Base-by-base conservation (phyloP, 805 yeast genomes). In the Zygoascus bituminiphila region DNA sequence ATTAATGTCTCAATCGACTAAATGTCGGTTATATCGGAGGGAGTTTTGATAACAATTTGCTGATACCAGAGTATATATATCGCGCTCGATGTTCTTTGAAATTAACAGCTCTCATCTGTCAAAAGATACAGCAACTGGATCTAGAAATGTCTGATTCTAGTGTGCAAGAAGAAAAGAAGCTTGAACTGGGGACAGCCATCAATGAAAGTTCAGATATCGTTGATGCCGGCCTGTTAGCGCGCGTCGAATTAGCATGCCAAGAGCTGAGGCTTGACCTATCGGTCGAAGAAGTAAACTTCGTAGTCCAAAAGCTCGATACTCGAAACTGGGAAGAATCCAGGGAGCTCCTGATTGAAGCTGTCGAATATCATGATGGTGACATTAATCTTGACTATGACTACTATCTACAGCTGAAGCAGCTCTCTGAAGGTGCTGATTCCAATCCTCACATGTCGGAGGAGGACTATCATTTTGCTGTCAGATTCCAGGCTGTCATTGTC, bases 211-310 rank as follows among this genome's bases (percentile, higher is more conserved):
- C 39, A 22, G 44, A 41, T 12, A 25, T 15, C 15, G 17, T 12
- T 25, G 44, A 41, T 17, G 33, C 25, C 19, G 44, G 25, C 14
- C n/a, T 25, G 10, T 25, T 24, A 4, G 20, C 44, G 4, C 57
- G 45, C 69, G 75, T 50, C 62, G 57, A 29, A 64, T 68, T 60
- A 59, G 63, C 54, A 68, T 69, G 9, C 60, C 77, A 48, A 76
- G 77, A 59, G 22, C 81, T 82, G 21, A 72, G 71, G 49, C 67
- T 65, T 63, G 69, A 72, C 5, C 57, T 75, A 55, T 66, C 62
- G 7, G 26, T 69, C 38, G 54, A 59, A 40, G 74, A 78, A 46
- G 4, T 35, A 9, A 33, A 44, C 20, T 44, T 44, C 33, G 24
- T 44, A 5, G 22, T 33, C 8, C 2, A n/a, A 4, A 33, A 36